These are phyloP conservation scores for Candida ficus DNA, from an alignment of 805 yeast genomes.

Conservation along the genomic window DNA sequence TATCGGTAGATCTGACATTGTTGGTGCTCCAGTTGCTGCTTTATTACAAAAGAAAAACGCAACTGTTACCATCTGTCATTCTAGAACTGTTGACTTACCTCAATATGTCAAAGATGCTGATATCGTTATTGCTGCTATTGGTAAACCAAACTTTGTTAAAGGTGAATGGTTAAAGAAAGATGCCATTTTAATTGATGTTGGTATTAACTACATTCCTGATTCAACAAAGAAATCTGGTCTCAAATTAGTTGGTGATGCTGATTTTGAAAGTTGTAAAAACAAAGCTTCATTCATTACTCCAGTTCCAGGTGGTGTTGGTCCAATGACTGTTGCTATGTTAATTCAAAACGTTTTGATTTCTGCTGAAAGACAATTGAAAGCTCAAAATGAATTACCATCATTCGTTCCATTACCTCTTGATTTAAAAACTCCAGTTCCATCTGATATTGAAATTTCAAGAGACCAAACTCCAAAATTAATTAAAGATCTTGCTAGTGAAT, in stretches of 20 bases:
- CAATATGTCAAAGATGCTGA: conserved; percentile 65
- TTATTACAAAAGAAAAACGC: conserved; percentile 68
- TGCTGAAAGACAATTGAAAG: conserved; percentile 44
- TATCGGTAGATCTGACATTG: conserved; percentile 92
- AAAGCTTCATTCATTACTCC: conserved; percentile 80
- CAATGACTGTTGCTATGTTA: conserved; percentile 98
- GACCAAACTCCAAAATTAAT: conserved; percentile 84
- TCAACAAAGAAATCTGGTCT: conserved; percentile 68
- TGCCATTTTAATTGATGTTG: conserved; percentile 88
- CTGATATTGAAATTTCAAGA: conserved; percentile 87
- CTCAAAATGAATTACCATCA: conserved; percentile 6
- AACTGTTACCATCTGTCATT: conserved; percentile 85
- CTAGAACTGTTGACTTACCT: conserved; percentile 60
- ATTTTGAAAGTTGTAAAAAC: conserved; percentile 58
- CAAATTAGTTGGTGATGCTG: conserved; percentile 93
- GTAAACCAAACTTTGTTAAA: conserved; percentile 76
- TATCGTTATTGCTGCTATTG: conserved; percentile 88
- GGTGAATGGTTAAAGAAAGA: conserved; percentile 87
- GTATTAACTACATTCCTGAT: conserved; percentile 86
- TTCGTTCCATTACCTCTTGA: conserved; percentile 44
- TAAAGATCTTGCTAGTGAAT: conserved; percentile 66
- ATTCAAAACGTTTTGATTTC: conserved; percentile 77
- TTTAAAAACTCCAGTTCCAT: conserved; percentile 69
- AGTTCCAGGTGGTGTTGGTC: conserved; percentile 99
- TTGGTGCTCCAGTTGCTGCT: conserved; percentile 89